Evolutionary conservation across 352 stramenopile genomes (phyloP), one percentile per base, ranked within the genome.

Genomic region (Pythium sukuiense): DNA sequence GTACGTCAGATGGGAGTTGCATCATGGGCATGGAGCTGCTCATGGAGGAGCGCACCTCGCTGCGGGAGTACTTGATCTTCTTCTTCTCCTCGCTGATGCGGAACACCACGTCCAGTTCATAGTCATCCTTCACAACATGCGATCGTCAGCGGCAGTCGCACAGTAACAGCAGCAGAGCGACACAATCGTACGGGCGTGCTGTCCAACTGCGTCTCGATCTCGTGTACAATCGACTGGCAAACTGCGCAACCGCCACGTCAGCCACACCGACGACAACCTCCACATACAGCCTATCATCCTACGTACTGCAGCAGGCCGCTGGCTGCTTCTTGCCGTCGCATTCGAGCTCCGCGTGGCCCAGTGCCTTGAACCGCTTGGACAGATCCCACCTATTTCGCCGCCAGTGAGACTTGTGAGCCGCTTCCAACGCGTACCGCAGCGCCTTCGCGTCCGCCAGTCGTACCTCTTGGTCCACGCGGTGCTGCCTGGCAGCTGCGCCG

Each of bases 51-150:
- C 58, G 32, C 13, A 88, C 84, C 70, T 95, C 86, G 37, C 86
- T 95, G 46, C 84, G 86, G 12, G 86, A 90, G 59, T 84, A 95
- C 65, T 84, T 89, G 63, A 95, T 82, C 56, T 88, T 84, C 67
- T 92, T 92, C 72, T 95, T 95, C 73, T 92, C 81, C 69, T 95
- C 86, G 48, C 86, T 95, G 69, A 95, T 91, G 48, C 86, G 83
- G 64, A 89, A 95, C 8, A 95, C 86, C 1, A 95, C 79, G 18
- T 93, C 86, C 55, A 95, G 79, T n/a, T 92, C 80, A 53, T 95
- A 74, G 61, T 95, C 84, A 59, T 93, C 75, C 83, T 91, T 59
- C 11, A 39, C n/a, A 13, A 39, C 56, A 24, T 24, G n/a, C 3
- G 4, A 67, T 13, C 14, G 30, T 57, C 48, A 71, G 37, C 18